Conservation (phyloP, 2,329 filamentous ascomycete genomes). For the Aureobasidium leucospermi region DNA sequence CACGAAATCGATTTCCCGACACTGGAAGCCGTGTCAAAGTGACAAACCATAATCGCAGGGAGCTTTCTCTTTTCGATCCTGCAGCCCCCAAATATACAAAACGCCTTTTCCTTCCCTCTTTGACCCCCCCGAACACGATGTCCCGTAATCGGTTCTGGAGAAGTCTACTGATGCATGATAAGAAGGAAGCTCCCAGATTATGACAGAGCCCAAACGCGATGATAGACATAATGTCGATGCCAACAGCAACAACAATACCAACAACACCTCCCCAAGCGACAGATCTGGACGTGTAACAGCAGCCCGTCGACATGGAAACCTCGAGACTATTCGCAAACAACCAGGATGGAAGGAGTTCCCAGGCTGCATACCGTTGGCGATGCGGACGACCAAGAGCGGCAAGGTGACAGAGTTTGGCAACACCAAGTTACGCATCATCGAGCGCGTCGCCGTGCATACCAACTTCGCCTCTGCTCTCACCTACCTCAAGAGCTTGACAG, state of each 20-base stretch:
- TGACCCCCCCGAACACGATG: background rate
- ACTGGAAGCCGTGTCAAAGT: background rate
- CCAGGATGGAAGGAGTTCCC: conserved; percentile 1
- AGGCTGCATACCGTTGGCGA: background rate
- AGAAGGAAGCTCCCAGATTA: background rate
- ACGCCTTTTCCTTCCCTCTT: background rate
- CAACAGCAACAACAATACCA: background rate
- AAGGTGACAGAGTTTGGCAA: conserved; percentile 11
- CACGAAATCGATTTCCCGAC: background rate
- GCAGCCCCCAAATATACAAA: background rate
- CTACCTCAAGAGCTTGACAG: background rate
- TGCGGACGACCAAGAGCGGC: conserved; percentile 10
- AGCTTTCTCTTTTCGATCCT: background rate
- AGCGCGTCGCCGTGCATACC: background rate
- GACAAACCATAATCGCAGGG: background rate
- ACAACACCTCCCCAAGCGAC: background rate
- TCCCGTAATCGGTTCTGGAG: background rate
- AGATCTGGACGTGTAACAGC: background rate
- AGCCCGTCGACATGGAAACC: background rate
- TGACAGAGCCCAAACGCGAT: background rate
- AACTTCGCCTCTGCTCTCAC: background rate
- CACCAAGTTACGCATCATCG: conserved; percentile 10
- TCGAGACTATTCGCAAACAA: conserved; percentile 5
- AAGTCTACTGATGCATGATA: background rate
- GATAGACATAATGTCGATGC: background rate